Evolutionary conservation across 805 yeast genomes (phyloP).

Genomic region (Kurtzmaniella cleridarum): DNA sequence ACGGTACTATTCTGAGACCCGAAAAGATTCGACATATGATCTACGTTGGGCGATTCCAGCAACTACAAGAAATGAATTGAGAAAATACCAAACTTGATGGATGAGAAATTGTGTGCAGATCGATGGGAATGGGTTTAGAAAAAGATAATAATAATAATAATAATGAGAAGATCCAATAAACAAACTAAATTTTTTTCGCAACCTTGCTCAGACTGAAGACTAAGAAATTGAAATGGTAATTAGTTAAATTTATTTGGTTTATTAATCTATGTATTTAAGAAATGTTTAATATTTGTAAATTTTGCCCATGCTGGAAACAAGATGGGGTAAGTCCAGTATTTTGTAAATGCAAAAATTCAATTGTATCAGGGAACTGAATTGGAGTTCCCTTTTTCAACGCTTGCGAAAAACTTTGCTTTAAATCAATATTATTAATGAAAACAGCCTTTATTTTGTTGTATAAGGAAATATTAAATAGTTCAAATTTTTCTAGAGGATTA

Average conservation of each 20-base stretch:
- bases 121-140: no score
- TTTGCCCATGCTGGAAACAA: not conserved
- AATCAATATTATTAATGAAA: not conserved
- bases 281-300: not conserved
- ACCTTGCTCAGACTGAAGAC: no score
- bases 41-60: no score
- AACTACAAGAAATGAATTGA: no score
- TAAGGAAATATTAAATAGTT: not conserved
- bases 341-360: not conserved
- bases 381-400: not conserved
- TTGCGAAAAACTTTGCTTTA: not conserved
- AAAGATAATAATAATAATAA: no score
- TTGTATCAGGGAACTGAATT: not conserved
- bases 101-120: no score
- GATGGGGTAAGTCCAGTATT: not conserved
- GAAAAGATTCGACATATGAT: constrained; percentile 8
- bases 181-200: no score
- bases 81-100: no score
- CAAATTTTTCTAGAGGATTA: not conserved
- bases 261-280: not conserved
- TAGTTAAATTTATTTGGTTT: no score
- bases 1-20: constrained; percentile 6
- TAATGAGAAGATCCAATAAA: no score
- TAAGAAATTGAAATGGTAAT: no score
- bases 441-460: not conserved